Conservation (phyloP, 164 flowering plant species). For the Tetracentron sinense region DNA sequence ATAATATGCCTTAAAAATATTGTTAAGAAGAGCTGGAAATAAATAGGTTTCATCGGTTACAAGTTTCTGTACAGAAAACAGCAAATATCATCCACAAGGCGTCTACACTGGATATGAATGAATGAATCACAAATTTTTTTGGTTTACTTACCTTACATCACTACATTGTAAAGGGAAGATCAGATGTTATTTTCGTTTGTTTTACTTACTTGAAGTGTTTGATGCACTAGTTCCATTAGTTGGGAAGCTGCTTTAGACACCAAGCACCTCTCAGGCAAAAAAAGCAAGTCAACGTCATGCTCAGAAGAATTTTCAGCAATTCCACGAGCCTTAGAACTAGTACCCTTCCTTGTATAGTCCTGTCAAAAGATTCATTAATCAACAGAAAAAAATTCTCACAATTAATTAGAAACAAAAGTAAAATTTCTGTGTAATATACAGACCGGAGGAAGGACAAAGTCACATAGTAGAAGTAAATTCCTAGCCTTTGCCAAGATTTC, state of each 20-base stretch:
- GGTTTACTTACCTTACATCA: background rate
- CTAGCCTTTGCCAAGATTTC: constrained; percentile 84
- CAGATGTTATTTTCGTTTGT: background rate
- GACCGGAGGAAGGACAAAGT: constrained; percentile 67
- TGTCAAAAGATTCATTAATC: constrained; percentile 18
- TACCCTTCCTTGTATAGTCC: constrained; percentile 31
- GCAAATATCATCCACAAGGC: background rate
- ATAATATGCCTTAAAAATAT: background rate
- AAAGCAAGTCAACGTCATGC: constrained; percentile 55
- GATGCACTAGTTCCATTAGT: constrained; percentile 79
- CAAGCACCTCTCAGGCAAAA: constrained; percentile 62
- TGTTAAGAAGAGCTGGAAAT: background rate
- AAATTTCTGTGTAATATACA: constrained; percentile 20
- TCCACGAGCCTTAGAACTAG: constrained; percentile 20
- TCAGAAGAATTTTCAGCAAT: constrained; percentile 24
- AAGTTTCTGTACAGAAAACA: background rate
- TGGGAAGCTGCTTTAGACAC: constrained; percentile 74
- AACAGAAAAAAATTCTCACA: constrained; percentile 6
- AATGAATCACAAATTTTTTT: too few relatives aligned
- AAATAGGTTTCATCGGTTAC: background rate
- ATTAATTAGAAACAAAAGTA: constrained; percentile 4
- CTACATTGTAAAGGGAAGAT: background rate
- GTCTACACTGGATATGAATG: too few relatives aligned
- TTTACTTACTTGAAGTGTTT: constrained; percentile 58
- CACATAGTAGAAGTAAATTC: constrained; percentile 61